Percentiles rank a stretch among this genome's conserved stretches.
Conservation (phyloP, 306 rosid genomes). For the Trifolium dubium region DNA sequence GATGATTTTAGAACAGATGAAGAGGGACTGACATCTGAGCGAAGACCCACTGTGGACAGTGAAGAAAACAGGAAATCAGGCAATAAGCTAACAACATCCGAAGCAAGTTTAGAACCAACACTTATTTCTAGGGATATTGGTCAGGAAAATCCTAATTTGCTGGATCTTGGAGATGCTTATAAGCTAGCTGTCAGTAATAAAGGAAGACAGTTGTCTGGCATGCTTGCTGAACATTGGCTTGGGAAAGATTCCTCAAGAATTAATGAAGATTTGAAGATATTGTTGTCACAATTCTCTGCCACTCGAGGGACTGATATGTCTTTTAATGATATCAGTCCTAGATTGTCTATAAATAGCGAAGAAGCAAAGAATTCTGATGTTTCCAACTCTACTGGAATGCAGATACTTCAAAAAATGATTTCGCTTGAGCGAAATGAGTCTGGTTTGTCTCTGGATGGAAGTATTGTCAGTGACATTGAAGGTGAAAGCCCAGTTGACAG, state of each 20-base stretch:
- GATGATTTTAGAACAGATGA: conserved; percentile 48
- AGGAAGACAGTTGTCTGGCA: conserved; percentile 73
- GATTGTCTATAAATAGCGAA: conserved; percentile 65
- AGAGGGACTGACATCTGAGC: conserved; percentile 42
- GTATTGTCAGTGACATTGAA: conserved; percentile 64
- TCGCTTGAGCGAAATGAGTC: conserved; percentile 95
- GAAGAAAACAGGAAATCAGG: conserved; percentile 51
- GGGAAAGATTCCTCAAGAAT: conserved; percentile 80
- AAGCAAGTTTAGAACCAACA: conserved; percentile 55
- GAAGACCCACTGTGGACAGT: conserved; percentile 39
- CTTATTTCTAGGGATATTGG: conserved; percentile 51
- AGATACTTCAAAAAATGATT: conserved; percentile 69
- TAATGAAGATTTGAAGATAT: conserved; percentile 75
- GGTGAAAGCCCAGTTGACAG: conserved; percentile 63
- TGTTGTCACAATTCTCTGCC: conserved; percentile 75
- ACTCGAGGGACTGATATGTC: conserved; percentile 66
- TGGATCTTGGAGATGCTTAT: conserved; percentile 97
- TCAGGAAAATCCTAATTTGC: conserved; percentile 56
- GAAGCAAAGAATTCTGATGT: conserved; percentile 63
- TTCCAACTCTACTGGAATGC: conserved; percentile 65
- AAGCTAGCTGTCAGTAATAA: conserved; percentile 64
- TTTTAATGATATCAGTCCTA: conserved; percentile 72
- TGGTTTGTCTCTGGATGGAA: conserved; percentile 85
- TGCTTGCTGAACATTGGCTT: conserved; percentile 72
- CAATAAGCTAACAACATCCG: conserved; percentile 50